Conservation (phyloP, 1,284 basidiomycete species). For the Coniferiporia sulphurascens region DNA sequence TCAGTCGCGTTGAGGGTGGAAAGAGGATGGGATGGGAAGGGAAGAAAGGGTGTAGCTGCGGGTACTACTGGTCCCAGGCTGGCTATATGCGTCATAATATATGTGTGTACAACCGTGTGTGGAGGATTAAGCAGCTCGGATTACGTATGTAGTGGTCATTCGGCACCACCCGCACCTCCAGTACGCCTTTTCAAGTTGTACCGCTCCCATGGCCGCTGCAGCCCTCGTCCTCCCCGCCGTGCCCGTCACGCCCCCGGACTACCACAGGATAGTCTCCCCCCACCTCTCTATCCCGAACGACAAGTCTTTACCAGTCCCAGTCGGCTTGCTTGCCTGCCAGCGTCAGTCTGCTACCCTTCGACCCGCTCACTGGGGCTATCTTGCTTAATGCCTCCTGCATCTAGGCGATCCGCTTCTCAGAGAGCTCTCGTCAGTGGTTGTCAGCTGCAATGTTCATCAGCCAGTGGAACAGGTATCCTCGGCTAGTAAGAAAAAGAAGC, state of each 20-base stretch:
- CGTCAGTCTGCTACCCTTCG: constrained; percentile 36
- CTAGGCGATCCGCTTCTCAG: constrained; percentile 63
- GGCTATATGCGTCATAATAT: constrained; percentile 2
- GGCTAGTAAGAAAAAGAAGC: constrained; percentile 43
- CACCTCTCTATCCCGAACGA: constrained; percentile 51
- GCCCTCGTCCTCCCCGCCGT: constrained; percentile 32
- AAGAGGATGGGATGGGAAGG: neutral
- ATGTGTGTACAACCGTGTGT: too few relatives aligned
- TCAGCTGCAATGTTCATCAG: constrained; percentile 43
- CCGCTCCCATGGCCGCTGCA: constrained; percentile 30
- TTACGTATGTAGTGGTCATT: neutral
- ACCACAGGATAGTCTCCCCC: constrained; percentile 59
- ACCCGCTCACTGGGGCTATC: constrained; percentile 19
- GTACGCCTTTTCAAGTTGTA: neutral
- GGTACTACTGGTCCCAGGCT: neutral
- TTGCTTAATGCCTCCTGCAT: constrained; percentile 14
- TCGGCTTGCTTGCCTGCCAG: constrained; percentile 70
- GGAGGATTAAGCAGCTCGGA: neutral
- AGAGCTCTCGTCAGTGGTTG: constrained; percentile 48
- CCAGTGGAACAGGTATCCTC: constrained; percentile 32
- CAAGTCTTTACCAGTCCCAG: constrained; percentile 49
- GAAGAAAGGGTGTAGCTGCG: neutral
- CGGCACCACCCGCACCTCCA: neutral
- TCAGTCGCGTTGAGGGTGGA: constrained; percentile 20
- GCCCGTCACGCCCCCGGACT: constrained; percentile 42